Evolutionary conservation across 140 eudicot species (phyloP).

Genomic region (Cichorium intybus): DNA sequence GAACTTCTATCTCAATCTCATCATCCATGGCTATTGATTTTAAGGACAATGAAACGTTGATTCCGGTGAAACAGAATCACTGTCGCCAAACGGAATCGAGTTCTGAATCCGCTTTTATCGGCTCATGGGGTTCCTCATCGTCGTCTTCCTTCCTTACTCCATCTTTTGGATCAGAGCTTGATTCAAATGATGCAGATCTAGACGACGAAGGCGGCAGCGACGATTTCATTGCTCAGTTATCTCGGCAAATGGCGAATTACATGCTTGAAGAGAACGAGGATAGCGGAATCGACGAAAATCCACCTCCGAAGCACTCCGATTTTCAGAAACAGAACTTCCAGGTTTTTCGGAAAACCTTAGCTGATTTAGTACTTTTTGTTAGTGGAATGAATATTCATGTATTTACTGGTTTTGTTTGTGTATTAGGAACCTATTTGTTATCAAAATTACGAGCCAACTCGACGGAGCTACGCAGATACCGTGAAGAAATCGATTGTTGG

Average conservation of each 20-base stretch:
- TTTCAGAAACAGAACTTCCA: constrained; percentile 27
- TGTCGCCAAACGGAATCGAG: constrained; percentile 15
- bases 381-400: neutral
- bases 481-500: constrained; percentile 34
- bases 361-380: neutral
- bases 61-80: constrained; percentile 18
- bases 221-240: constrained; percentile 66
- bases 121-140: constrained; percentile 41
- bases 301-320: neutral
- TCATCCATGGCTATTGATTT: constrained; percentile 15
- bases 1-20: constrained; percentile 8
- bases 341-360: constrained; percentile 29
- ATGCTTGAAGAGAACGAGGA: constrained; percentile 67
- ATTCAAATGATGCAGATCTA: constrained; percentile 44
- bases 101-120: constrained; percentile 37
- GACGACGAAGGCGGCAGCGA: constrained; percentile 34
- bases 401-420: constrained; percentile 5
- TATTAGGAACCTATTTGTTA: constrained; percentile 5
- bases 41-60: constrained; percentile 12
- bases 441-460: constrained; percentile 19
- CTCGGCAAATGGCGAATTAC: constrained; percentile 76
- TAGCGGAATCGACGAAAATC: neutral
- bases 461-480: constrained; percentile 38
- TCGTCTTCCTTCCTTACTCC: constrained; percentile 47
- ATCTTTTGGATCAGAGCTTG: constrained; percentile 56